Base-by-base conservation (phyloP, 257 asterid genomes). In the Rubia yunnanensis region DNA sequence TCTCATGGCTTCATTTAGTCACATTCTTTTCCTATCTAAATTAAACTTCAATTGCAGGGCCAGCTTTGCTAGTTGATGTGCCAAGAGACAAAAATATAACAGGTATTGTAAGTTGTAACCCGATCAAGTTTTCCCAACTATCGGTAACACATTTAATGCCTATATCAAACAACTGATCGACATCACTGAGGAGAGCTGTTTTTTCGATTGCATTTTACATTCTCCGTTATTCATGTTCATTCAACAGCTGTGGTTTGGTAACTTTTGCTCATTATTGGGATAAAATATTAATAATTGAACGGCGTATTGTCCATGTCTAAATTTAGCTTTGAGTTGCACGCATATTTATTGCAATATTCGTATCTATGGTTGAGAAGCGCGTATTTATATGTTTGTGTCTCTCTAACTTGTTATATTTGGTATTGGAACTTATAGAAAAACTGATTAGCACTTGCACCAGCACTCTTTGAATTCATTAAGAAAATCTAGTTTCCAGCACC, bases 81-180 rank as follows among this genome's bases (percentile, higher is more conserved):
- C 97, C 99, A 30, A 86, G 95, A 66, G 85, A 89, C 86, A 82
- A 79, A 71, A 92, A 92, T 73, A 75, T 89, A 64, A 92, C 97
- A 17, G 99, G 99, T 89, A 84, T 10, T 20, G 9, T 31, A 48
- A 49, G 81, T 14, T 22, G 9, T 30, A 48, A 58, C 44, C n/a
- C 23, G 17, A 2, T 18, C 46, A 32, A 65, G 15, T 15, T 60
- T 50, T 53, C 38, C 30, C 17, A 22, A 30, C 39, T 31, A 54
- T 5, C 10, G 0, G n/a, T 58, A 58, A 56, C 3, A 56, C 23
- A 60, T 20, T 11, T 35, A 30, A 7, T 2, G 65, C 17, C 49
- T n/a, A 34, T 7, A 34, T 60, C 3, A 8, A 22, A 20, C 20
- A 44, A 44, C 14, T 44, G 20, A 15, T 44, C 52, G 52, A 15